Base-by-base conservation (phyloP, 1,139 yeast genomes). In the Yamadazyma conglobata region DNA sequence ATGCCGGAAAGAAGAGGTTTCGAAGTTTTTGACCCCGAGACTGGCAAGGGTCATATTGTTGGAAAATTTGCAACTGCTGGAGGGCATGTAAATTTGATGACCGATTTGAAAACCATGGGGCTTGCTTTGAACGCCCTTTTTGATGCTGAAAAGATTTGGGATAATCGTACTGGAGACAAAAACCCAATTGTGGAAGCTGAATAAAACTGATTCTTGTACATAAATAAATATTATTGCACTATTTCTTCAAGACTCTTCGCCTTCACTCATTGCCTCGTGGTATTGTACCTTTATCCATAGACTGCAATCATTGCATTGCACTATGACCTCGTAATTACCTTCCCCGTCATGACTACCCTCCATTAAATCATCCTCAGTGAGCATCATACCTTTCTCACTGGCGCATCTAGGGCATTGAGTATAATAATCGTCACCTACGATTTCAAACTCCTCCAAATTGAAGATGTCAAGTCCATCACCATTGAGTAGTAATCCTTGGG, bases 281-380 rank as follows among this genome's bases (percentile, higher is more conserved):
- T 81, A 84, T 39, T 68, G 70, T 2, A 88, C 88, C 32, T 77
- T 77, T 10, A 88, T 58, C 95, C 96, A 88, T 16, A 87, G 55
- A 52, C 94, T 83, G 50, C 96, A 88, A 22, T 85, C 79, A 9
- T 61, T 54, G 50, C 96, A 88, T 47, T 88, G 95, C 0, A 85
- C 77, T 6, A 83, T 66, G 3, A 88, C 70, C 40, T 81, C 84
- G 38, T 62, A 79, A 6, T 81, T 81, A 10, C 79, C 82, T 10
- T 58, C 56, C 2, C 73, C 75, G 34, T 70, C 77, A 1, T 47
- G 45, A 0, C 72, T 64, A 2, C 79, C 80, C 3, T 62, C 52
- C 8, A 61, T 77, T 30, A 88, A 60, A 35, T 82, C 84, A 1
- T 57, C 50, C 41, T 86, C 96, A 0, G 66, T 62, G 3, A 88